Base-by-base conservation (phyloP, 768 basidiomycete species). In the Plicaturopsis crispa region DNA sequence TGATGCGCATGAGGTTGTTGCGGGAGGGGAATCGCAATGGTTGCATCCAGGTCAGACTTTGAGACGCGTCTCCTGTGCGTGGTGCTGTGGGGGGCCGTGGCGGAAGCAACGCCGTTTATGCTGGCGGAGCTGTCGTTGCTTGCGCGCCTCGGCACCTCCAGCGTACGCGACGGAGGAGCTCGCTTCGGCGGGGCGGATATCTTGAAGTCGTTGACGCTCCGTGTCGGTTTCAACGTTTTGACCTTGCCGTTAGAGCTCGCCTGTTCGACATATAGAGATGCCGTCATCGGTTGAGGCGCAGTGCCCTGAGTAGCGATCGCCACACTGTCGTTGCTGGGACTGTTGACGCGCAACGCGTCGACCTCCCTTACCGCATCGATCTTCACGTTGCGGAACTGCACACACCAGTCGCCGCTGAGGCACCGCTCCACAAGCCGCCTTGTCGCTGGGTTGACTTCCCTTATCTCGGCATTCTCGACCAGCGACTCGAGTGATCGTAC, bases 391-490 rank as follows among this genome's bases (percentile, higher is more conserved):
- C 69, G 71, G 26, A 84, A 62, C 21, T 84, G 74, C 11, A 82
- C 73, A 65, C 85, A 86, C 92, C 92, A 96, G 6, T 84, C 80
- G 3, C 84, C 91, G 11, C 67, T 65, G 14, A 98, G 73, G 57
- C 93, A 97, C 28, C 96, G 75, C 42, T 92, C 86, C 13, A 97
- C 96, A 6, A 99, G 73, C 6, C 96, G 78, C 46, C 78, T 80
- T 1, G 93, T 98, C 1, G 93, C 97, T 2, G 87, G 65, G 41
- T 78, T 84, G 46, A 94, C 70, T 33, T 94, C 87, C 21, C 86
- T 76, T 38, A 96, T 85, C 31, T 76, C 67, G 11, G 77, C 66
- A 48, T 92, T 74, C 42, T 78, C 70, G 23, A 83, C 68, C 20
- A 96, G 71, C 0, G 79, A 81, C 50, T 90, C 84, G 20, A 99